Evolutionary conservation across 1,284 basidiomycete genomes (phyloP).

Genomic region (Apiotrichum gracile): DNA sequence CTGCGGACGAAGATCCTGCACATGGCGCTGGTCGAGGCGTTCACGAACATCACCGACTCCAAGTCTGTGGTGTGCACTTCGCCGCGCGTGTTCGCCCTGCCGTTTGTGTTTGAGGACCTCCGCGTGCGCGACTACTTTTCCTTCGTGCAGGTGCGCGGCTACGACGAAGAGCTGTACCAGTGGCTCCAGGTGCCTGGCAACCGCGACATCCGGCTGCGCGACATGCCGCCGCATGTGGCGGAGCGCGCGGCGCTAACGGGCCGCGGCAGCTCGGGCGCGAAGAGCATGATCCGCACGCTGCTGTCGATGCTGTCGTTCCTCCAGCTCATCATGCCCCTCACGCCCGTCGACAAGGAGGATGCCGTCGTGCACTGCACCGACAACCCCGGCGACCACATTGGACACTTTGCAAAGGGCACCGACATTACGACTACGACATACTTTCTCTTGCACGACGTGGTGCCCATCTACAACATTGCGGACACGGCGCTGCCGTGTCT

Average conservation of each 20-base stretch:
- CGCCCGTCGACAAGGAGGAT: constrained; percentile 5
- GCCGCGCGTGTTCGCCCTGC: constrained; percentile 32
- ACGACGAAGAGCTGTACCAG: constrained; percentile 29
- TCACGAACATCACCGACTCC: constrained; percentile 10
- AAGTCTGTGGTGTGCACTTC: constrained; percentile 17
- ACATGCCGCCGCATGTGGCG: constrained; percentile 9
- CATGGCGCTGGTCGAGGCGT: constrained; percentile 23
- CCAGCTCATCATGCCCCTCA: constrained; percentile 29
- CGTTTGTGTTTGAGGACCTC: constrained; percentile 36
- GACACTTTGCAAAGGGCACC: constrained; percentile 1
- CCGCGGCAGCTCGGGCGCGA: constrained; percentile 15
- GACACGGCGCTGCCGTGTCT: constrained; percentile 16
- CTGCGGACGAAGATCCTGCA: constrained; percentile 27
- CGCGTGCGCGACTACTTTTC: constrained; percentile 25
- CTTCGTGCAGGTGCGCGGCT: constrained; percentile 19
- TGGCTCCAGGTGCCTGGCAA: constrained; percentile 27
- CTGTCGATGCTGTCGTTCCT: constrained; percentile 24
- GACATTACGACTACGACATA: constrained; percentile 18
- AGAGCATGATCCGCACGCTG: constrained; percentile 21
- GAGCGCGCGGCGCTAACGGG: constrained; percentile 5
- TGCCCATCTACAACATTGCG: constrained; percentile 36
- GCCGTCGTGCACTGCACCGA: constrained; percentile 9
- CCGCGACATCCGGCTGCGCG: constrained; percentile 13
- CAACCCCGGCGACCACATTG: constrained; percentile 2
- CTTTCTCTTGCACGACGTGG: constrained; percentile 33